Evolutionary conservation across 2,329 filamentous ascomycete species (phyloP), one percentile per base, ranked within the genome.

Genomic region (Dactylellina sp.): DNA sequence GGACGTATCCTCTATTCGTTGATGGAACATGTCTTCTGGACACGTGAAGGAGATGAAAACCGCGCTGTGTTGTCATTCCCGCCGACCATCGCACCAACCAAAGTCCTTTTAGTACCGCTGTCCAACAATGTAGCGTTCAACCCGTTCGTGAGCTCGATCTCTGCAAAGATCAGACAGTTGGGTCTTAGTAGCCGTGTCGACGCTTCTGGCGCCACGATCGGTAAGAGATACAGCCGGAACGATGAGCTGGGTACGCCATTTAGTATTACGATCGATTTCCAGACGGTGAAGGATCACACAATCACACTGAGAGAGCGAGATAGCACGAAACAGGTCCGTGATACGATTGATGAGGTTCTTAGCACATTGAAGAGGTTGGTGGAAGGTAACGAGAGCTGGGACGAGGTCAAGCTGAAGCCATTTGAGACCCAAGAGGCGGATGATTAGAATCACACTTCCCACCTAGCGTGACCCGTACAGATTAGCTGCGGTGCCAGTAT

Each of bases 21-120:
- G 79, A 91, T 96, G 80, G 95, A 99, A 84, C 95, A 99, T 83
- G 89, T 87, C 81, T 99, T 93, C 87, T 99, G 95, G 94, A 92
- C 89, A 61, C 91, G 95, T 76, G 85, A 81, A 62, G 85, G 81
- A 71, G 87, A 88, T 57, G 89, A 89, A 77, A 89, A 87, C 76
- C 91, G 94, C 77, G 93, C 95, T 81, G 86, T 92, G 53, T 84
- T 93, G 74, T 91, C 89, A 6, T 92, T 93, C 84, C 87, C 89
- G 80, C 87, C 89, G 2, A 85, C 87, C 0, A 86, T 97, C 59
- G 93, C 95, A n/a, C 95, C 95, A 1, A 97, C 92, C 76, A 97
- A 97, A 85, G 93, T 97, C 57, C 87, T 98, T 65, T 88, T 99
- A 71, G 92, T 96, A 22, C 94, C 94, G 37, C 86, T 98, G 46